Conservation (phyloP, 345 rosid species). For the Streptanthus diversifolius region DNA sequence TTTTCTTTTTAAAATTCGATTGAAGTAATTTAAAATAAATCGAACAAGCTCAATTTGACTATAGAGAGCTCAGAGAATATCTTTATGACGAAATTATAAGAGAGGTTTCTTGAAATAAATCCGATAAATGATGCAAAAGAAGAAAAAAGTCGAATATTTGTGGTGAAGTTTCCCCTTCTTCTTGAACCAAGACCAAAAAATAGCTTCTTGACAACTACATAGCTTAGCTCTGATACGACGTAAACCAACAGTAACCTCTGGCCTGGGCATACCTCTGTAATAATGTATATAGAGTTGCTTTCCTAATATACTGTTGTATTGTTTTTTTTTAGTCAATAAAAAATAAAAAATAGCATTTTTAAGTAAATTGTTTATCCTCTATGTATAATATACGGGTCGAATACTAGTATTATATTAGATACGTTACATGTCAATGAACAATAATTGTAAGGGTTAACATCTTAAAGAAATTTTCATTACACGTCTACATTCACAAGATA, state of each 20-base stretch:
- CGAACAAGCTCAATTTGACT: not conserved
- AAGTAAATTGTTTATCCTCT: not conserved
- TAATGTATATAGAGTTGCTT: not conserved
- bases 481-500: conserved; percentile 5
- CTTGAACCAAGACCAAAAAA: not conserved
- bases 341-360: not conserved
- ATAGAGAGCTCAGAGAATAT: not conserved
- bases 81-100: not conserved
- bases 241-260: not conserved
- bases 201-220: not conserved
- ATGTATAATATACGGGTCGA: not conserved
- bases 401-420: not conserved
- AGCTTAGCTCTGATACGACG: not conserved
- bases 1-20: not conserved
- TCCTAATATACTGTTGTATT: not conserved
- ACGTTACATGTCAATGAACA: conserved; percentile 9
- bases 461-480: not conserved
- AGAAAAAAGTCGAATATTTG: not conserved
- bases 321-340: not conserved
- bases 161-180: too few species aligned
- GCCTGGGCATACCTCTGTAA: not conserved
- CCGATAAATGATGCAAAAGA: not conserved
- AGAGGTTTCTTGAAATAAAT: not conserved
- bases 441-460: conserved; percentile 12
- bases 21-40: not conserved